Evolutionary conservation across 805 yeast genomes (phyloP).

Genomic region (Clavispora fructus): DNA sequence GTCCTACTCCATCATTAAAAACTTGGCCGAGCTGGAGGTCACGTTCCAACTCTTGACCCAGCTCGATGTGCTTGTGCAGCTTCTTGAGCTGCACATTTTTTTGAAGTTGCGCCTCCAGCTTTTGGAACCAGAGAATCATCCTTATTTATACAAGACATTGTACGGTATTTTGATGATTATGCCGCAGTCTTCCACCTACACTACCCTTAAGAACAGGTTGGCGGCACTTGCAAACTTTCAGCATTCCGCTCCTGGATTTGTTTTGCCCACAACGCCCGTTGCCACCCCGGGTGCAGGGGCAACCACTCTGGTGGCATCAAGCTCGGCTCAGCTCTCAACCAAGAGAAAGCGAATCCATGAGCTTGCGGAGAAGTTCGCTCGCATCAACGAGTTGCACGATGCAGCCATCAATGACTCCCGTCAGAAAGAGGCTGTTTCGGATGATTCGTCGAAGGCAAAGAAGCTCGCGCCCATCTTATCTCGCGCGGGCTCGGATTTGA

Average conservation of each 20-base stretch:
- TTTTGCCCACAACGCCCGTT: slow-evolving; percentile 6
- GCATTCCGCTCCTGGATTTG: slow-evolving; percentile 6
- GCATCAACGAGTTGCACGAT: slow-evolving; percentile 33
- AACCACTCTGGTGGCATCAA: slow-evolving; percentile 12
- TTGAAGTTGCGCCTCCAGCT: slow-evolving; percentile 80
- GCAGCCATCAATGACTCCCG: not conserved
- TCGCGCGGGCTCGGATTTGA: not conserved
- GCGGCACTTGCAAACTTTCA: slow-evolving; percentile 42
- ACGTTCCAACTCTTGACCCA: slow-evolving; percentile 77
- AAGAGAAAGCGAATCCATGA: slow-evolving; percentile 36
- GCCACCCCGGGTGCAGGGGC: slow-evolving; percentile 16
- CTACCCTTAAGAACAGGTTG: slow-evolving; percentile 72
- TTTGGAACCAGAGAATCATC: slow-evolving; percentile 79
- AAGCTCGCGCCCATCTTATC: not conserved
- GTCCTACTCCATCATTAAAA: slow-evolving; percentile 75
- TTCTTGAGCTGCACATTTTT: slow-evolving; percentile 89
- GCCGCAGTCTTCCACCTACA: slow-evolving; percentile 90
- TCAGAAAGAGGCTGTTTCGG: slow-evolving; percentile 1
- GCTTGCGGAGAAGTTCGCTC: slow-evolving; percentile 35
- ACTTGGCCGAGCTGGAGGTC: slow-evolving; percentile 77
- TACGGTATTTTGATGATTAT: slow-evolving; percentile 90
- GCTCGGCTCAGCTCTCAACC: slow-evolving; percentile 26
- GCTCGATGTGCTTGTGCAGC: slow-evolving; percentile 81
- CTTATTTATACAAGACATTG: slow-evolving; percentile 76
- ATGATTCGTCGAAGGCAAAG: not conserved